Base-by-base conservation (phyloP, 2,329 filamentous ascomycete genomes). In the Pseudocercospora ulei region DNA sequence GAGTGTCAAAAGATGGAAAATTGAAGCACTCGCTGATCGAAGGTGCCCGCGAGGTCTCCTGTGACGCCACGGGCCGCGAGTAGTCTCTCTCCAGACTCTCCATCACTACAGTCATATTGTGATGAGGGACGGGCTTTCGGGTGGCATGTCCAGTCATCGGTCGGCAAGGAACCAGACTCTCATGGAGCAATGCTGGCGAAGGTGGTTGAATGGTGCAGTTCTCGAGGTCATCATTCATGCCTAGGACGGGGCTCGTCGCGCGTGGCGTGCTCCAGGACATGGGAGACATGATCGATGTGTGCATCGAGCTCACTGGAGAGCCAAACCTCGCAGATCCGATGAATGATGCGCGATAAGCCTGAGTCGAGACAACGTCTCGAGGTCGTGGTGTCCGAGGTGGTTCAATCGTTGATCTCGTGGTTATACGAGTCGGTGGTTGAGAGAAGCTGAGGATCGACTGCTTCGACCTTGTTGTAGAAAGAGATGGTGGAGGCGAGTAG, bases 81-180 rank as follows among this genome's bases (percentile, higher is more conserved):
- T 33, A 17, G 2, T 19, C 30, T 23, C n/a, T n/a, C n/a, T n/a
- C n/a, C n/a, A n/a, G n/a, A n/a, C n/a, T n/a, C n/a, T 33, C 30
- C n/a, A 33, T 11, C 7, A 33, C 30, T 11, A 36, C 34, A 26
- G 34, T 36, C 34, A 36, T 36, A 9, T 25, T 26, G 16, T 14
- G 34, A 19, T 18, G 22, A 11, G 22, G 34, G 7, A 26, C 34
- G 4, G 34, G 34, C 12, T 36, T 36, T 9, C 34, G 22, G 5
- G 23, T 11, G 14, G 16, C 14, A 16, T 33, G 23, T 23, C 30
- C 30, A 8, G 30, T 33, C 8, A 33, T 33, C 13, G 30, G 30
- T n/a, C 18, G 30, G 23, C 17, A 17, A n/a, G 30, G 30, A 13
- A 13, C 14, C 6, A 22, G 14, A 13, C 6, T 33, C 7, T 33